Base-by-base conservation (phyloP, 192 early-diverging fungal genomes). In the Umbelopsis vinacea region DNA sequence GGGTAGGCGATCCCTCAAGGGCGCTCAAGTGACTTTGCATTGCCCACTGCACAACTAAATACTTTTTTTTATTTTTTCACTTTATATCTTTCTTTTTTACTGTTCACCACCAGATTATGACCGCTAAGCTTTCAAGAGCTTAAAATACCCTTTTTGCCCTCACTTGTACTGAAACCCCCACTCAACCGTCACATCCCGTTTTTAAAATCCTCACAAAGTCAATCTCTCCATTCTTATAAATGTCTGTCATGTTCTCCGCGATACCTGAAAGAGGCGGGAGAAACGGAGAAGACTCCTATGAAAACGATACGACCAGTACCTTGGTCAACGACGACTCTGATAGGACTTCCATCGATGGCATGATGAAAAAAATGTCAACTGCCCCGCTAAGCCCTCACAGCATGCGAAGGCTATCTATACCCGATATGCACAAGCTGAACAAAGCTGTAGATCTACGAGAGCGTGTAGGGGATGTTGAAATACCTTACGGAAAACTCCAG, bases 401-500 rank as follows among this genome's bases (percentile, higher is more conserved):
- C 33, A 63, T 63, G 57, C 68, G 77, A 45, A 68, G 77, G 48
- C 45, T 71, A 40, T 79, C 77, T 21, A 37, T 79, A 45, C 77
- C 77, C 19, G 77, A 79, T 73, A 35, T 79, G 21, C 24, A 35
- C 5, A 79, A 69, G 48, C 63, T 79, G 26, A 57, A 69, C 3
- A 53, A 48, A 22, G 72, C 74, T 40, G 74, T 69, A 57, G 26
- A 38, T 9, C 24, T 38, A 15, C 54, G 55, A 53, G 77, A 74
- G 48, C 50, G 47, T 2, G 40, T 73, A 38, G 68, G n/a, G 0
- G 68, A 66, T 40, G 35, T 43, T 2, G 12, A 47, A 2, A 37
- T 79, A 21, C 60, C 50, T 40, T 66, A 52, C 46, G 77, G 77
- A 8, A 79, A 79, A 52, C 47, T 79, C n/a, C 77, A 79, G 66